phyloP scores from a whole-genome alignment of 208 protist genomes.

The Trypanosoma brucei region DNA sequence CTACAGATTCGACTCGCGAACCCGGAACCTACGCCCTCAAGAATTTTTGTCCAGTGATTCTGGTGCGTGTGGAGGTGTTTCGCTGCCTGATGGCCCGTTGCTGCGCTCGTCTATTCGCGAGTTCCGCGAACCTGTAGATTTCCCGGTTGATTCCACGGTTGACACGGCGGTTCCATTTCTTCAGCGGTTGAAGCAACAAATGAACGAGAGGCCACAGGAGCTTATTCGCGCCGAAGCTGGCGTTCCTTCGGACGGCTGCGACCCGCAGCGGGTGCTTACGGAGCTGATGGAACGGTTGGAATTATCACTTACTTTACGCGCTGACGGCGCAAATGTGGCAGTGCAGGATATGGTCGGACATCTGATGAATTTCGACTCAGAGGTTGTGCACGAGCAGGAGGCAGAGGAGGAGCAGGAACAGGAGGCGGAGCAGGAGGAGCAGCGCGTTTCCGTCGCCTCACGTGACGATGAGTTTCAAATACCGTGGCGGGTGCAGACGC shows the following conservation, averaged over 20 bases:
- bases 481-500: conserved; percentile 64
- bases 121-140: conserved; percentile 72
- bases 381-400: conserved; percentile 86
- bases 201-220: conserved; percentile 28
- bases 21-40: neutral
- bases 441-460: conserved; percentile 62
- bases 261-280: conserved; percentile 28
- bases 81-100: conserved; percentile 25
- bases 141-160: conserved; percentile 39
- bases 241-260: neutral
- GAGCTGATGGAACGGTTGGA: conserved; percentile 38
- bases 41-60: too few relatives aligned
- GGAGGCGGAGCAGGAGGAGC: conserved; percentile 78
- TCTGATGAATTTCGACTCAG: conserved; percentile 66
- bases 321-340: conserved; percentile 7
- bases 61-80: neutral
- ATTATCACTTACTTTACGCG: conserved; percentile 21
- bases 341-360: conserved; percentile 14
- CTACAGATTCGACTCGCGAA: conserved; percentile 32
- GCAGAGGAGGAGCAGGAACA: conserved; percentile 84
- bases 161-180: conserved; percentile 38
- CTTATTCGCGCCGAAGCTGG: conserved; percentile 33
- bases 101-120: conserved; percentile 56
- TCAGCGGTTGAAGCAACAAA: conserved; percentile 45
- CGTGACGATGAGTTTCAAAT: conserved; percentile 87